Percentiles rank a stretch among this genome's conserved stretches.
Conservation (phyloP, 2,329 filamentous ascomycete species). For the Seiridium cupressi region DNA sequence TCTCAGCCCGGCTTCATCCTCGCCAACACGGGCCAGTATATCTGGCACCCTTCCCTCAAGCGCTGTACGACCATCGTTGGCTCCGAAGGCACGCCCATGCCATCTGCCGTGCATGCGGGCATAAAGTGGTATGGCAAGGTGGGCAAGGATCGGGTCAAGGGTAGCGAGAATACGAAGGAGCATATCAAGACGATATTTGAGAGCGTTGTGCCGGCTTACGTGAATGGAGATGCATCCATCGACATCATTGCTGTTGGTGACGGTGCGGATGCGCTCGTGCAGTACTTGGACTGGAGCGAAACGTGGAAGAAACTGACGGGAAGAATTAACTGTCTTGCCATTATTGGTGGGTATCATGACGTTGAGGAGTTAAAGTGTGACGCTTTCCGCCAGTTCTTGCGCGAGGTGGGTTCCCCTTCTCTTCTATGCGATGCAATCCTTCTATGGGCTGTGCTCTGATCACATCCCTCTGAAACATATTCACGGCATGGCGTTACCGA, state of each 20-base stretch:
- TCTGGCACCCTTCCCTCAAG: slow-evolving; percentile 68
- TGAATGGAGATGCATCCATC: slow-evolving; percentile 50
- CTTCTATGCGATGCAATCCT: neutral
- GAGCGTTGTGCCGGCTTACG: slow-evolving; percentile 51
- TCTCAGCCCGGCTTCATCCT: slow-evolving; percentile 63
- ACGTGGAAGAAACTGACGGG: slow-evolving; percentile 45
- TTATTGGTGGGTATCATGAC: slow-evolving; percentile 47
- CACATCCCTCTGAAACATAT: neutral
- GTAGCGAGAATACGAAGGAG: slow-evolving; percentile 52
- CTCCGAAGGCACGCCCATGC: slow-evolving; percentile 59
- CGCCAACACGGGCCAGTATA: slow-evolving; percentile 73
- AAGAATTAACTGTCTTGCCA: slow-evolving; percentile 45
- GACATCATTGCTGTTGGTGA: slow-evolving; percentile 72
- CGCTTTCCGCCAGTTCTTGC: slow-evolving; percentile 48
- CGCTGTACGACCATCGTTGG: slow-evolving; percentile 57
- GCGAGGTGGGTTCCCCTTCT: slow-evolving; percentile 38
- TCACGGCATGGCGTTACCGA: too few relatives aligned
- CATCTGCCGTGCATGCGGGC: slow-evolving; percentile 59
- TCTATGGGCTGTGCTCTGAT: neutral
- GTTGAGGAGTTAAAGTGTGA: slow-evolving; percentile 37
- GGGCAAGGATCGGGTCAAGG: slow-evolving; percentile 58
- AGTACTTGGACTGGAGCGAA: slow-evolving; percentile 56
- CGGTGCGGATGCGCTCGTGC: slow-evolving; percentile 56
- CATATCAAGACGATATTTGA: slow-evolving; percentile 71
- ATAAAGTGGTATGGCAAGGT: slow-evolving; percentile 44